Evolutionary conservation across 257 asterid species (phyloP).

Genomic region (Verbascum thapsus): DNA sequence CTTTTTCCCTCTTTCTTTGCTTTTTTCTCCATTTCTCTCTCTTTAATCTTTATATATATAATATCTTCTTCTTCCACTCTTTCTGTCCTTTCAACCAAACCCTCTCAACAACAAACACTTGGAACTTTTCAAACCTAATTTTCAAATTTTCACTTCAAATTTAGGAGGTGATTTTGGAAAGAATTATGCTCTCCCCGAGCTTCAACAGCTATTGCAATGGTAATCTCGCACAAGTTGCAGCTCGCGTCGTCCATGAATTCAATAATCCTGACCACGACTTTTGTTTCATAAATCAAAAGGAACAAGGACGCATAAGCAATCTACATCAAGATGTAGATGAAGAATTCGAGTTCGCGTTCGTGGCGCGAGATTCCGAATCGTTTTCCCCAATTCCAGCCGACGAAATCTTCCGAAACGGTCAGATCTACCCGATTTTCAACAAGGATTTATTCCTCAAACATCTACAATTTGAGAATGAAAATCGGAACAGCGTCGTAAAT

Average conservation of each 20-base stretch:
- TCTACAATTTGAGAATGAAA: not conserved
- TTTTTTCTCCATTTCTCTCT: no score
- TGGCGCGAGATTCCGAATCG: conserved; percentile 29
- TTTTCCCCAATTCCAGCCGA: conserved; percentile 58
- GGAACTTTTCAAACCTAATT: not conserved
- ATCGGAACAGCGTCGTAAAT: conserved; percentile 8
- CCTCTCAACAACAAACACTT: no score
- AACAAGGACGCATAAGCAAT: not conserved
- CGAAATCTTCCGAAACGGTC: conserved; percentile 69
- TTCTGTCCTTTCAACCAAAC: conserved; percentile 38
- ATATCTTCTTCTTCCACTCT: no score
- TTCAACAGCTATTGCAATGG: conserved; percentile 50
- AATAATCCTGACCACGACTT: conserved; percentile 33
- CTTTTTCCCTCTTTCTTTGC: conserved; percentile 20
- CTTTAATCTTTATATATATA: conserved; percentile 18
- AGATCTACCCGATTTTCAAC: conserved; percentile 65
- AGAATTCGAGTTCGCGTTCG: conserved; percentile 49
- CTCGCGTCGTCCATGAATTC: conserved; percentile 51
- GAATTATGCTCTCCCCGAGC: conserved; percentile 52
- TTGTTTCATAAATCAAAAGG: conserved; percentile 24
- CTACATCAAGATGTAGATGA: conserved; percentile 31
- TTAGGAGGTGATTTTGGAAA: conserved; percentile 3
- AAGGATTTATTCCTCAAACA: conserved; percentile 32
- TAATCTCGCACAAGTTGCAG: conserved; percentile 42
- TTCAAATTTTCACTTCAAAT: no score